Conservation (phyloP, 2,329 filamentous ascomycete species). For the Nakataea oryzae region DNA sequence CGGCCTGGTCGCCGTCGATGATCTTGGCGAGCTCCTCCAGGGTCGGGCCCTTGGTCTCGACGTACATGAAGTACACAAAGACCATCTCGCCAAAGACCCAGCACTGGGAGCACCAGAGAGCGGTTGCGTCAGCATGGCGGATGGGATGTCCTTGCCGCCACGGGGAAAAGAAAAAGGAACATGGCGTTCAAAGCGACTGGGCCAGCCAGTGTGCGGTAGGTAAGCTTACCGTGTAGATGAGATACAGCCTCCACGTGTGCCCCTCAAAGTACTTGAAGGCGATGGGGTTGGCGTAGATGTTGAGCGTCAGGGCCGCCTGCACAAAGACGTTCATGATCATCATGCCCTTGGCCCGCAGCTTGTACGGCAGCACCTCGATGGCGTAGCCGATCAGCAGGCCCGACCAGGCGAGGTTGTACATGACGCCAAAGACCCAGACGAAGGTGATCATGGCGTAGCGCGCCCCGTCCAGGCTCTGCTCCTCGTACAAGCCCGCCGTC, state of each 20-base stretch:
- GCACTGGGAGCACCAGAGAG: conserved; percentile 16
- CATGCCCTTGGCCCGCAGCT: conserved; percentile 38
- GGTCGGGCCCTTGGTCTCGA: conserved; percentile 54
- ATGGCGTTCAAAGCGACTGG: conserved; percentile 8
- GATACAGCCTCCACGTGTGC: conserved; percentile 42
- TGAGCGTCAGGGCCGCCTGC: conserved; percentile 43
- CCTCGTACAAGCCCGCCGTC: conserved; percentile 32
- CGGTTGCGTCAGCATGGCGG: background rate
- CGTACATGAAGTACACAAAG: conserved; percentile 44
- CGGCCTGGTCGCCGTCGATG: conserved; percentile 50
- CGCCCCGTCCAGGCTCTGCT: conserved; percentile 21
- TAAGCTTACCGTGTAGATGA: conserved; percentile 41
- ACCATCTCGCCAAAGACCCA: conserved; percentile 45
- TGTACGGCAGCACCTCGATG: conserved; percentile 40
- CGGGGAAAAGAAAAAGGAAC: background rate
- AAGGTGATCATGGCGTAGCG: conserved; percentile 32
- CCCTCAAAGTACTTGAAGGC: conserved; percentile 35
- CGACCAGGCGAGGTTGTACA: conserved; percentile 47
- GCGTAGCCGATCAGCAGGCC: conserved; percentile 44
- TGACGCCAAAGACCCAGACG: conserved; percentile 26
- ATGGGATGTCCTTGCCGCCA: too few species aligned
- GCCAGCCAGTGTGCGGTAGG: too few species aligned
- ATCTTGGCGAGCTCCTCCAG: conserved; percentile 58
- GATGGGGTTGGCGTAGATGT: conserved; percentile 42
- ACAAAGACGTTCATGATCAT: conserved; percentile 47